Percentiles rank a stretch among this genome's conserved stretches.
phyloP scores from a whole-genome alignment of 208 protist genomes.

The Leishmania arabica region DNA sequence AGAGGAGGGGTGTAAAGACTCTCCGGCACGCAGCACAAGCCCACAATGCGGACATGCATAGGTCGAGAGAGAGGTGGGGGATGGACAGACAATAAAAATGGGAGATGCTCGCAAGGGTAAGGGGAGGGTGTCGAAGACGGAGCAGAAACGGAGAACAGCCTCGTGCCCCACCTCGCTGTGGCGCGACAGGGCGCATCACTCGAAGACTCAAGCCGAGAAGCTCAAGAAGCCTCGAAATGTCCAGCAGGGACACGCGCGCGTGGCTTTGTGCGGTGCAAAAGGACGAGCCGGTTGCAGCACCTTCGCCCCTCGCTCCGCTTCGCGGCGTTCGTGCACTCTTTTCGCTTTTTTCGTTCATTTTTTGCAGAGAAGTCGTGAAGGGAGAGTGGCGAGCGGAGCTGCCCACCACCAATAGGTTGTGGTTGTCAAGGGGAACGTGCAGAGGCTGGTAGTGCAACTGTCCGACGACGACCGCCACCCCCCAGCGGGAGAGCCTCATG shows the following conservation, averaged over 20 bases:
- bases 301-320: neutral
- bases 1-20: neutral
- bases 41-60: neutral
- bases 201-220: neutral
- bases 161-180: neutral
- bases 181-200: neutral
- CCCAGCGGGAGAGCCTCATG: neutral
- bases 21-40: neutral
- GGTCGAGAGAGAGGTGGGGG: neutral
- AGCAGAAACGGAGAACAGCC: neutral
- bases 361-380: neutral
- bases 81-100: neutral
- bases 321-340: neutral
- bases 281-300: neutral
- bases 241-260: neutral
- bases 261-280: neutral
- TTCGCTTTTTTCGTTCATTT: neutral
- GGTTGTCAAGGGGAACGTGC: neutral
- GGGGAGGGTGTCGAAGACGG: neutral
- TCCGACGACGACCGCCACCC: neutral
- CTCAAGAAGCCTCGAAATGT: neutral
- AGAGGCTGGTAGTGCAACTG: neutral
- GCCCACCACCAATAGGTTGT: neutral
- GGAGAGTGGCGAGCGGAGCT: neutral
- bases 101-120: neutral